These are phyloP conservation scores for Phtheirospermum japonicum DNA, from an alignment of 257 asterid genomes.

Conservation along the genomic window DNA sequence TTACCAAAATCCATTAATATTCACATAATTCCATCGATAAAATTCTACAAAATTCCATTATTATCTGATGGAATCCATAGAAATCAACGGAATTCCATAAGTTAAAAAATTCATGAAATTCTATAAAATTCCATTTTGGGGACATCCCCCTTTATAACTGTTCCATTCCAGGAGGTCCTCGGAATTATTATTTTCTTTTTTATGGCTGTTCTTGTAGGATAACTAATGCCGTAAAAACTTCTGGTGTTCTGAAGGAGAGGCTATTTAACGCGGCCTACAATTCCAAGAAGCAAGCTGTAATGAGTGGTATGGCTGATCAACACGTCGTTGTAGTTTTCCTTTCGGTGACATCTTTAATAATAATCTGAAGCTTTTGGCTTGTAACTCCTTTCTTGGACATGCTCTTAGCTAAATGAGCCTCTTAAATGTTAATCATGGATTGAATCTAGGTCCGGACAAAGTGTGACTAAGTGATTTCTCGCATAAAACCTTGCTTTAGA, in stretches of 20 bases:
- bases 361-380: constrained; percentile 10
- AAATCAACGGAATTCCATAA: too few relatives aligned
- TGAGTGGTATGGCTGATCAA: constrained; percentile 57
- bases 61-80: too few relatives aligned
- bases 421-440: neutral
- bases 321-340: constrained; percentile 3
- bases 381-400: neutral
- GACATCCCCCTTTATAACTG: too few relatives aligned
- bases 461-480: too few relatives aligned
- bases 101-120: too few relatives aligned
- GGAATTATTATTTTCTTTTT: constrained; percentile 4
- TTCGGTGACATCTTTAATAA: constrained; percentile 10
- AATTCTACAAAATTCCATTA: too few relatives aligned
- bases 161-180: constrained; percentile 9
- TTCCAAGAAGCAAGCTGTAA: constrained; percentile 84
- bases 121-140: too few relatives aligned
- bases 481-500: too few relatives aligned
- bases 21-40: too few relatives aligned
- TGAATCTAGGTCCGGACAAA: neutral
- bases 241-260: constrained; percentile 78
- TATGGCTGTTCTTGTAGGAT: constrained; percentile 50
- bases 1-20: too few relatives aligned
- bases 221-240: constrained; percentile 72
- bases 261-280: constrained; percentile 87
- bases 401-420: neutral